These are phyloP conservation scores for Coemansia sp. DNA, from an alignment of 192 early-diverging fungal species.

Conservation along the genomic window DNA sequence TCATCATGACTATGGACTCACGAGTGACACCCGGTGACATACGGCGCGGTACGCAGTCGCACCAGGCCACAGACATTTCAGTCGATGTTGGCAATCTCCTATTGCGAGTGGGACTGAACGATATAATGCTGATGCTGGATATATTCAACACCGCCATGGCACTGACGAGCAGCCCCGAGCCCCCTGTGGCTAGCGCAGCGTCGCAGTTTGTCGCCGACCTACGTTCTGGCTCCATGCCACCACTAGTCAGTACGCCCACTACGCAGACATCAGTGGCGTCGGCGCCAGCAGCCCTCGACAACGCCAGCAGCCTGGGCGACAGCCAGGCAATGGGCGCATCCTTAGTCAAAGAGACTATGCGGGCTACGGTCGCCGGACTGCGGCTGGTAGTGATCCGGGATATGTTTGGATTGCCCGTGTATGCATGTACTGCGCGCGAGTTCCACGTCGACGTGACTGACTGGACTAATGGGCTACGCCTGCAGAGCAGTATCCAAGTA, in stretches of 20 bases:
- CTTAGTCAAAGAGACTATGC: conserved; percentile 50
- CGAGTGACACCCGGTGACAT: conserved; percentile 58
- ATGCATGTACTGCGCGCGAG: conserved; percentile 79
- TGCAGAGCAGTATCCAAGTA: conserved; percentile 68
- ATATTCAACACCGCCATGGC: conserved; percentile 75
- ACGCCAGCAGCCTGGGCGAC: neutral
- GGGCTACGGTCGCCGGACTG: conserved; percentile 38
- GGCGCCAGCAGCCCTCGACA: neutral
- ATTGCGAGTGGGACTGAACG: conserved; percentile 83
- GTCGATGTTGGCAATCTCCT: conserved; percentile 78
- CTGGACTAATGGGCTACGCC: conserved; percentile 73
- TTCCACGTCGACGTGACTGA: conserved; percentile 77
- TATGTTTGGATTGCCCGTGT: conserved; percentile 88
- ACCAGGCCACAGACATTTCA: conserved; percentile 62
- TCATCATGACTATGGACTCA: conserved; percentile 77
- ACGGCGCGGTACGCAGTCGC: conserved; percentile 16
- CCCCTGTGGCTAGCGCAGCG: neutral
- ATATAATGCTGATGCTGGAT: conserved; percentile 76
- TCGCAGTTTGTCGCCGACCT: neutral
- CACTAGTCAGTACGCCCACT: neutral
- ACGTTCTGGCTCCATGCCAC: neutral
- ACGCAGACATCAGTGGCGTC: neutral
- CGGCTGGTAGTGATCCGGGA: conserved; percentile 88
- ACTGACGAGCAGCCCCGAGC: conserved; percentile 49
- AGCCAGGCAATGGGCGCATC: neutral